Base-by-base conservation (phyloP, 148 eudicot genomes). In the Amaranthus palmeri region DNA sequence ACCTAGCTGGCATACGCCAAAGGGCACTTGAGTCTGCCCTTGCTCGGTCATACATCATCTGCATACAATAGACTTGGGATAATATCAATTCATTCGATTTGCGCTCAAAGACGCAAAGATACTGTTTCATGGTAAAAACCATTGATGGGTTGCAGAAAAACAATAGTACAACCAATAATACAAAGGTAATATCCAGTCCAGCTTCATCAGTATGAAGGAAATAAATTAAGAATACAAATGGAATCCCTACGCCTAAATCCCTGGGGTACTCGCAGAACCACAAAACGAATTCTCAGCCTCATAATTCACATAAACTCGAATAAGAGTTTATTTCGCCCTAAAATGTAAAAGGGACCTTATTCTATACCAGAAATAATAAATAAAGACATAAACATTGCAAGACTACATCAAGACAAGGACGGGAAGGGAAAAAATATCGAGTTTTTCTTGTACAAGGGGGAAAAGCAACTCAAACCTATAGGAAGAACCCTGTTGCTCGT, bases 191-290 rank as follows among this genome's bases (percentile, higher is more conserved):
- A 3, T 25, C 68, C 36, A 65, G 52, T 65, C 47, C 41, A 65
- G 68, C 51, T 63, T 63, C n/a, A 44, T 18, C 67, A 63, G 67
- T 25, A 25, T 17, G 45, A 40, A 72, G 17, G 36, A 66, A 59
- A 73, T 78, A 73, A 78, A 73, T 62, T 61, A 78, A 53, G 54
- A 73, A 78, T 69, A 73, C 77, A 78, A 68, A 54, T 57, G 70
- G 66, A 56, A 73, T 18, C 70, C 65, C 73, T 63, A 73, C 58
- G 62, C 57, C 77, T 63, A 68, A 54, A 42, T 69, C 62, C 69
- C 66, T 48, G 45, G 12, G 36, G 56, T 25, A 25, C 36, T 25
- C 36, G 36, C 36, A 25, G 36, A 25, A 25, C 36, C 36, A 25
- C 36, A 25, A 25, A 25, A 25, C 36, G 36, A 25, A 25, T 61